phyloP scores from a whole-genome alignment of 2,329 filamentous ascomycete genomes.

The Fusarium denticulatum region DNA sequence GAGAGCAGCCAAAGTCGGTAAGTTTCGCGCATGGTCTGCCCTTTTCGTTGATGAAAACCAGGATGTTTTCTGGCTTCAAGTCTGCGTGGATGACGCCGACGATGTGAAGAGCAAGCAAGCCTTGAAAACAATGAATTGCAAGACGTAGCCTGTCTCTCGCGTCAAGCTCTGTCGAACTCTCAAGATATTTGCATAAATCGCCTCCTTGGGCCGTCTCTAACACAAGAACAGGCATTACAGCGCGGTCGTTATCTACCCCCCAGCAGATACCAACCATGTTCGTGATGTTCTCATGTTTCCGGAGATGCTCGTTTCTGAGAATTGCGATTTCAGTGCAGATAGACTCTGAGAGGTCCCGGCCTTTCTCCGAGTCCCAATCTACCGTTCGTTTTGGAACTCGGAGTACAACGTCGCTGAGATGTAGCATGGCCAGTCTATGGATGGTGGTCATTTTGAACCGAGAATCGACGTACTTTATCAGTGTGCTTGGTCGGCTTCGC shows the following conservation, averaged over 20 bases:
- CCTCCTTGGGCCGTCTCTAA: not conserved
- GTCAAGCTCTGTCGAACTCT: not conserved
- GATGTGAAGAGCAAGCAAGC: not conserved
- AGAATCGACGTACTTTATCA: not conserved
- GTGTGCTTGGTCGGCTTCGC: not conserved
- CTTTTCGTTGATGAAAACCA: not conserved
- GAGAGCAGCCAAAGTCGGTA: not conserved
- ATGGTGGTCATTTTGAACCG: not conserved
- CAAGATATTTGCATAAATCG: not conserved
- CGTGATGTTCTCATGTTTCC: not conserved
- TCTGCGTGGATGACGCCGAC: not conserved
- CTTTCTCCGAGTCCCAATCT: accelerated
- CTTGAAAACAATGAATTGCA: not conserved
- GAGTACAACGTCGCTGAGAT: not conserved
- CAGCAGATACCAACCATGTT: not conserved
- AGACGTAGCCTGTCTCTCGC: not conserved
- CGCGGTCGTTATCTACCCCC: accelerated
- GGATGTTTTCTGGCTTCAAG: not conserved
- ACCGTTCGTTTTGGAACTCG: accelerated
- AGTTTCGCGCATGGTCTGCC: not conserved
- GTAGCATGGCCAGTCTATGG: not conserved
- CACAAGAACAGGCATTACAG: not conserved
- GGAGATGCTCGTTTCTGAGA: not conserved
- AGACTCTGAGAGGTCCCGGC: not conserved
- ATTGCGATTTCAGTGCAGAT: not conserved